Conservation (phyloP, 2,329 filamentous ascomycete genomes). For the Fusarium citri region DNA sequence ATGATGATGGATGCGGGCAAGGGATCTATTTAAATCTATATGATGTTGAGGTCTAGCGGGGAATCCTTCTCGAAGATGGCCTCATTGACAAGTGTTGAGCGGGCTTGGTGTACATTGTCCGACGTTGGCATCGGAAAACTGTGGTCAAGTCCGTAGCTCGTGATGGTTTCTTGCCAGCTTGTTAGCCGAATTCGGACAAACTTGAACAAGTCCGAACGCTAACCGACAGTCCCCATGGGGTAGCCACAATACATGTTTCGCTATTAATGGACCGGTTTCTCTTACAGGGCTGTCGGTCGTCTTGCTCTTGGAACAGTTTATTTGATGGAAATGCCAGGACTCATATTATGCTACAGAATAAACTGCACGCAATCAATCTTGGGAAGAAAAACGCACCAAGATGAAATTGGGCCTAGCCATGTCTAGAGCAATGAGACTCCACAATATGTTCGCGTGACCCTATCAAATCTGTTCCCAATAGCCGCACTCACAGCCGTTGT, state of each 20-base stretch:
- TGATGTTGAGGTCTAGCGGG: background rate
- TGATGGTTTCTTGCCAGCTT: background rate
- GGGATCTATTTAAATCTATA: background rate
- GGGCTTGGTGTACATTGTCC: background rate
- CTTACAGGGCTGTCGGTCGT: background rate
- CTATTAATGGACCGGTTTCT: background rate
- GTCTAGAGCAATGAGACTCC: background rate
- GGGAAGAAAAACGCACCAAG: background rate
- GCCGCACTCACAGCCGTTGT: background rate
- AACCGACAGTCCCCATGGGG: background rate
- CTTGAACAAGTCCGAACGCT: background rate
- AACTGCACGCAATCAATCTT: background rate
- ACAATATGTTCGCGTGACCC: slow-evolving; percentile 3
- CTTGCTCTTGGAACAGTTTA: background rate
- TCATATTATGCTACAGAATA: background rate
- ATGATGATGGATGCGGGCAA: background rate
- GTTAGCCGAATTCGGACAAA: slow-evolving; percentile 3
- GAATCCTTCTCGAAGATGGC: background rate
- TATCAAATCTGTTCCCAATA: background rate
- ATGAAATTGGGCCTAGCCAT: background rate
- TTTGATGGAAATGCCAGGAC: background rate
- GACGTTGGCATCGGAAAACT: background rate
- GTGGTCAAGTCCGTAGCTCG: background rate
- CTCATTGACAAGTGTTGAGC: background rate
- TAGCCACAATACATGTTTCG: background rate